Conservation (phyloP, 225 moss, liverwort and hornwort genomes). For the Pleurozium schreberi region DNA sequence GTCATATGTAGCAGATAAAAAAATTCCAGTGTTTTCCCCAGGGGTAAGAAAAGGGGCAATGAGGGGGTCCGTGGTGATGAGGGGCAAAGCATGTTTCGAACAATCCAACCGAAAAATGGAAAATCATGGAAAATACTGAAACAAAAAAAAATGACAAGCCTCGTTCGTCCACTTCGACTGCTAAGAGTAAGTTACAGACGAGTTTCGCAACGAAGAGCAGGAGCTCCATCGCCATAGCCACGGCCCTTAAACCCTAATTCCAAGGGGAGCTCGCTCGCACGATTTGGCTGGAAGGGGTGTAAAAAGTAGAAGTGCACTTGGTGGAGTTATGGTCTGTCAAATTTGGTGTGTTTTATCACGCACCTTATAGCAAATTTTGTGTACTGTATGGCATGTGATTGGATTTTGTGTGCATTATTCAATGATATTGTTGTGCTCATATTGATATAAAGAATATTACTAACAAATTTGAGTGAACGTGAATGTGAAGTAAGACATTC, state of each 20-base stretch:
- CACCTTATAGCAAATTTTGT: background rate
- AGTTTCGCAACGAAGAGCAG: background rate
- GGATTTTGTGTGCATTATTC: background rate
- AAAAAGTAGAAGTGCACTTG: too few relatives aligned
- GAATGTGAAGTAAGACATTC: background rate
- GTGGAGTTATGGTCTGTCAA: too few relatives aligned
- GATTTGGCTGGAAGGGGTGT: too few relatives aligned
- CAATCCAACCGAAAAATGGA: too few relatives aligned
- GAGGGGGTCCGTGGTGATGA: too few relatives aligned
- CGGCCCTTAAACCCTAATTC: background rate
- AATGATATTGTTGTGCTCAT: rapidly evolving
- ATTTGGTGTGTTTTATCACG: background rate
- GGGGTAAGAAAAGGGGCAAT: too few relatives aligned
- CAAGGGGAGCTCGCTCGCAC: background rate
- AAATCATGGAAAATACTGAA: too few relatives aligned
- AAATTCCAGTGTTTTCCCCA: too few relatives aligned
- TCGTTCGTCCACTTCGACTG: background rate
- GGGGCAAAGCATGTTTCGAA: too few relatives aligned
- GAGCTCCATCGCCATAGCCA: background rate
- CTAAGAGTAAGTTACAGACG: background rate
- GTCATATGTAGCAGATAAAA: too few relatives aligned
- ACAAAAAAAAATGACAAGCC: too few relatives aligned
- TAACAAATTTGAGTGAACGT: background rate
- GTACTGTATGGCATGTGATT: background rate
- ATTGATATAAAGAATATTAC: background rate